These are phyloP conservation scores for Pseudogymnoascus sp. DNA, from an alignment of 2,329 filamentous ascomycete genomes.

Conservation along the genomic window DNA sequence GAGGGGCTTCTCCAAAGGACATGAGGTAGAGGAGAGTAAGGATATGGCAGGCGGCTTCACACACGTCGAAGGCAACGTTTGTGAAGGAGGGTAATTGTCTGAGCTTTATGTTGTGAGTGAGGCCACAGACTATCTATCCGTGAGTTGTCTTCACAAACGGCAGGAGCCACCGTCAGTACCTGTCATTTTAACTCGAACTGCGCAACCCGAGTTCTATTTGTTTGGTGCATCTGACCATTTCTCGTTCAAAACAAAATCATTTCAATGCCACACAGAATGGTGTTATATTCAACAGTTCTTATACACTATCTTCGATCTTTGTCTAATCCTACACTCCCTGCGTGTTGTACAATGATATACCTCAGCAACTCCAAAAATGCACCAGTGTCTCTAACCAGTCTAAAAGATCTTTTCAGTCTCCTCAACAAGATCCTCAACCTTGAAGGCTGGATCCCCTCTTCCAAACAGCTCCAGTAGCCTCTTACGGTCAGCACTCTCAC, in stretches of 20 bases:
- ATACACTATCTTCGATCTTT: neutral
- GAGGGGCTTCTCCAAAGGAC: neutral
- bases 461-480: slow-evolving; percentile 76
- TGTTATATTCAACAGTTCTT: neutral
- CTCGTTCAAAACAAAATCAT: neutral
- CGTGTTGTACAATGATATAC: slow-evolving; percentile 4
- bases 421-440: slow-evolving; percentile 74
- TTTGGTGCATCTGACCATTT: neutral
- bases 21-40: neutral
- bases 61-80: neutral
- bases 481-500: slow-evolving; percentile 51
- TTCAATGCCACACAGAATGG: neutral
- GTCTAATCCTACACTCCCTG: neutral
- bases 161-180: neutral
- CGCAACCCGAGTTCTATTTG: too few species aligned
- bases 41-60: neutral
- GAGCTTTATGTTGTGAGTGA: neutral
- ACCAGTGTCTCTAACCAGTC: neutral
- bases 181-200: neutral
- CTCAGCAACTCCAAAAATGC: neutral
- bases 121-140: neutral
- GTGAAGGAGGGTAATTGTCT: neutral
- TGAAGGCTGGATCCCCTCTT: slow-evolving; percentile 69
- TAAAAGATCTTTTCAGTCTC: slow-evolving; percentile 75
- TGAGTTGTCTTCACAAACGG: neutral